Conservation (phyloP, 495 filamentous ascomycete genomes). For the Aspergillus affinis region DNA sequence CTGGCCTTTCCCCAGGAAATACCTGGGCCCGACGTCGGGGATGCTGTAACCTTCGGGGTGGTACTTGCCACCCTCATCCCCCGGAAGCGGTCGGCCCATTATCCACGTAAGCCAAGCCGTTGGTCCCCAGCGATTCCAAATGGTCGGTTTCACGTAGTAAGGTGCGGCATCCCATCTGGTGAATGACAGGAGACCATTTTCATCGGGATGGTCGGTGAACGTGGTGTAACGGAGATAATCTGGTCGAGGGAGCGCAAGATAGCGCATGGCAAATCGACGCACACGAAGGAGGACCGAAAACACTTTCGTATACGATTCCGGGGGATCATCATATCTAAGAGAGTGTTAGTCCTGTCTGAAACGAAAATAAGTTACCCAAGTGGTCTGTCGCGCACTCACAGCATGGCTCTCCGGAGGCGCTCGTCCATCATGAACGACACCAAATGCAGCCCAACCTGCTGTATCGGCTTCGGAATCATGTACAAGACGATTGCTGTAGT, state of each 20-base stretch:
- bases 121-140: conserved; percentile 62
- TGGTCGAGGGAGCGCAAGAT: conserved; percentile 56
- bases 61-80: conserved; percentile 56
- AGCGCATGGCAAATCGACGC: conserved; percentile 54
- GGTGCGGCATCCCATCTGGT: conserved; percentile 53
- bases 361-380: conserved; percentile 12
- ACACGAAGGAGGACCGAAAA: conserved; percentile 43
- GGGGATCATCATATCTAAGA: conserved; percentile 47
- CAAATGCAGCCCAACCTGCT: conserved; percentile 47
- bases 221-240: conserved; percentile 40
- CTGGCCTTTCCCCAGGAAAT: conserved; percentile 55
- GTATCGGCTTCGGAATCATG: conserved; percentile 51
- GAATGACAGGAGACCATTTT: conserved; percentile 49
- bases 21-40: conserved; percentile 56
- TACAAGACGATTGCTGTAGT: conserved; percentile 60
- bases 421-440: conserved; percentile 64
- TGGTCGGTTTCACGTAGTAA: conserved; percentile 60
- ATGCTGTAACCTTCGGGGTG: conserved; percentile 59
- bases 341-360: background rate
- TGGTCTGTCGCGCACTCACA: conserved; percentile 41
- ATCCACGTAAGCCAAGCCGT: conserved; percentile 52
- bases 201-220: conserved; percentile 44
- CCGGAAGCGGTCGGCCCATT: conserved; percentile 58
- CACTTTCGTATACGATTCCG: conserved; percentile 32
- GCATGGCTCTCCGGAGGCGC: conserved; percentile 61